phyloP scores from a whole-genome alignment of 1,284 basidiomycete genomes.

The Melampsora americana region DNA sequence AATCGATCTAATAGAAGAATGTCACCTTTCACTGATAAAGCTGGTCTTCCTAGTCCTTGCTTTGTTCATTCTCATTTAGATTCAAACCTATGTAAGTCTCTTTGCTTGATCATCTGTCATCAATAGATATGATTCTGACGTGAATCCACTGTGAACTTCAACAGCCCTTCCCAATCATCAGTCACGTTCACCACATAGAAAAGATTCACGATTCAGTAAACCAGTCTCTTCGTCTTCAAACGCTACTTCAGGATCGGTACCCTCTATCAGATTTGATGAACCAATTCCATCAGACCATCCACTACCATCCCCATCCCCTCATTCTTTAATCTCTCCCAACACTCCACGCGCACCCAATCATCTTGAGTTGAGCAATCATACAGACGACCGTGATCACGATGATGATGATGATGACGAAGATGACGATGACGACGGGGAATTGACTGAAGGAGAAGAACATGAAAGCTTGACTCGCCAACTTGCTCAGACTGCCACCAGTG shows the following conservation, averaged over 20 bases:
- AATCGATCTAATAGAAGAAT: too few relatives aligned
- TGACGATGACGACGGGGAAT: slow-evolving; percentile 18
- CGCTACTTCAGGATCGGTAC: too few relatives aligned
- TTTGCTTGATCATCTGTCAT: background rate
- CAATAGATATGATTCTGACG: background rate
- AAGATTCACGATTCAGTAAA: background rate
- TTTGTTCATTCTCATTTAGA: slow-evolving; percentile 18
- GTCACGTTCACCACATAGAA: background rate
- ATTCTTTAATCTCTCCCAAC: background rate
- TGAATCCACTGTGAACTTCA: background rate
- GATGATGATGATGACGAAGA: slow-evolving; percentile 34
- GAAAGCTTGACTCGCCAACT: slow-evolving; percentile 39
- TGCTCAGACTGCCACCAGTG: slow-evolving; percentile 24
- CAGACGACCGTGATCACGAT: slow-evolving; percentile 19
- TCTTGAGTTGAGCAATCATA: slow-evolving; percentile 16
- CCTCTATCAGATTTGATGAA: background rate
- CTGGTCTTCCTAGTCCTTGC: background rate
- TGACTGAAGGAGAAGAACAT: slow-evolving; percentile 19
- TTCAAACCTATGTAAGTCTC: background rate
- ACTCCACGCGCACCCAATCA: background rate
- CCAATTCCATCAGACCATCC: background rate
- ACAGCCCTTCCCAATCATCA: background rate
- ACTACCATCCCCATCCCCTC: background rate
- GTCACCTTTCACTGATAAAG: too few relatives aligned
- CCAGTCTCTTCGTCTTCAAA: slow-evolving; percentile 1